Evolutionary conservation across 1,284 basidiomycete genomes (phyloP).

Genomic region (Neolentinus lepideus): DNA sequence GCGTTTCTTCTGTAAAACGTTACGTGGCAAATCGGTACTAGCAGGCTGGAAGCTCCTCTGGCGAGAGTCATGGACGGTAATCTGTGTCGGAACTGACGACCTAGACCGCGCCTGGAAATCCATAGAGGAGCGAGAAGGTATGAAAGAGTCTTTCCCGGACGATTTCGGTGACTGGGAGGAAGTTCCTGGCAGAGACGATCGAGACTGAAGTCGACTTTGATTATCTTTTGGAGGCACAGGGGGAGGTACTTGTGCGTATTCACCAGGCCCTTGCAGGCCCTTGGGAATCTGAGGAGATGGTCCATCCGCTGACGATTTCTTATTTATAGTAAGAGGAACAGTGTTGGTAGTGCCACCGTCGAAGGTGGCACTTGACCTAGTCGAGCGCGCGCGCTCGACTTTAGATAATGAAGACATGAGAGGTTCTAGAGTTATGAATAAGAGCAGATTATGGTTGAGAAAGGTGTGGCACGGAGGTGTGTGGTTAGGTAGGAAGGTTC

Average conservation of each 20-base stretch:
- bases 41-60: not conserved
- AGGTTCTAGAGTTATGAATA: no score
- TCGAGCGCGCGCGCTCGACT: no score
- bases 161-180: not conserved
- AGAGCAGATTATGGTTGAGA: no score
- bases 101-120: not conserved
- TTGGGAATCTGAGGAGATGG: not conserved
- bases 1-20: not conserved
- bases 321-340: not conserved
- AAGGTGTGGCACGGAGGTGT: no score
- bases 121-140: not conserved
- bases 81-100: not conserved
- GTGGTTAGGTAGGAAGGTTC: no score
- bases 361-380: no score
- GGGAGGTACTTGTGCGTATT: not conserved
- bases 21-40: not conserved
- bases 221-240: not conserved
- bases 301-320: not conserved
- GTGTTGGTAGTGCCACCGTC: no score
- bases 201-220: not conserved
- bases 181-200: not conserved
- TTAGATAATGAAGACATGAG: no score
- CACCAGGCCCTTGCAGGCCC: not conserved
- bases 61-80: not conserved
- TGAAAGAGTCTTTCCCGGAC: not conserved